phyloP scores from a whole-genome alignment of 345 rosid species.

The Nephelium lappaceum region DNA sequence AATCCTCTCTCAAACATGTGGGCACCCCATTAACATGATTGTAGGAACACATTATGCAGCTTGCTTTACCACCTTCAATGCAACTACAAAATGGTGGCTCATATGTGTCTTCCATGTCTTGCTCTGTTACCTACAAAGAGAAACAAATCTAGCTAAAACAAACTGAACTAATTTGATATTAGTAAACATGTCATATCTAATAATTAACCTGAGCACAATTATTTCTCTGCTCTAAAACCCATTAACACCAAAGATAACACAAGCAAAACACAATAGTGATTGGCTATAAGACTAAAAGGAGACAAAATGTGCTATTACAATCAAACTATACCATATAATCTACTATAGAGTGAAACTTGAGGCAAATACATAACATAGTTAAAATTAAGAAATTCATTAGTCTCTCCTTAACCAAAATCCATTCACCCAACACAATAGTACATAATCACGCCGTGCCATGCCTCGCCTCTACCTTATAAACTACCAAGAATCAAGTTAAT shows the following conservation, averaged over 20 bases:
- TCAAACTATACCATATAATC: not conserved
- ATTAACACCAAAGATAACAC: not conserved
- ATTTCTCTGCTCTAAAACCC: not conserved
- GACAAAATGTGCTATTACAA: not conserved
- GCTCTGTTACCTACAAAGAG: no score
- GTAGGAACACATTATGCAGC: no score
- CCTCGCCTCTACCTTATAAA: not conserved
- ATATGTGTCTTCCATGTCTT: no score
- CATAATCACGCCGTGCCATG: not conserved
- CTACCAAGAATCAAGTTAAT: not conserved
- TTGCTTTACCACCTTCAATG: no score
- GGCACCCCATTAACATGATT: no score
- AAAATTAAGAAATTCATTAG: not conserved
- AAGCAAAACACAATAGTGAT: not conserved
- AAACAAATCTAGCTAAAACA: no score
- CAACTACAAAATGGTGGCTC: no score
- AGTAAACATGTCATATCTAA: not conserved
- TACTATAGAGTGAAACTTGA: not conserved
- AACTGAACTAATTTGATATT: not conserved
- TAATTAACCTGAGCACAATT: slow-evolving; percentile 4
- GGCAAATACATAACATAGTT: not conserved
- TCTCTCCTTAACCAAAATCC: not conserved
- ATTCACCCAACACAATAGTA: not conserved
- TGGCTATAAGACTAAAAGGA: not conserved
- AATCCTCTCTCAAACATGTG: no score